phyloP scores from a whole-genome alignment of 768 basidiomycete genomes.

The Pleurotus sapidus region DNA sequence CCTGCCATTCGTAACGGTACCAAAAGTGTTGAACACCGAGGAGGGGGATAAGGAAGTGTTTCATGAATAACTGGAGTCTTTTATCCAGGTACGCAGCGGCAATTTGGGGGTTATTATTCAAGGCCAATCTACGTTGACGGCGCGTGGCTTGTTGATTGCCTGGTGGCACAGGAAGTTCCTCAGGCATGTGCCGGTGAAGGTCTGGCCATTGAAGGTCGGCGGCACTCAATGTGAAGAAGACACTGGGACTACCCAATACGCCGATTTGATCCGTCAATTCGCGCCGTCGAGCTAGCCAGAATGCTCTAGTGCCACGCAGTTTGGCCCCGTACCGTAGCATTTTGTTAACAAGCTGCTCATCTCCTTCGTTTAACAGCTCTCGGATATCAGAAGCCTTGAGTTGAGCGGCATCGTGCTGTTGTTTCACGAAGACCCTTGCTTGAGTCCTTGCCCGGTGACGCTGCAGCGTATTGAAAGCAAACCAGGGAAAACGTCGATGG shows the following conservation, averaged over 20 bases:
- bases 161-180: constrained; percentile 1
- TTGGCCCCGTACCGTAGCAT: no score
- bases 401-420: no score
- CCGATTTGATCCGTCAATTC: no score
- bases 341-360: no score
- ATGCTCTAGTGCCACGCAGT: no score
- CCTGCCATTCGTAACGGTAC: constrained; percentile 21
- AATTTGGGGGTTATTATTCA: constrained; percentile 22
- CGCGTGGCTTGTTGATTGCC: constrained; percentile 14
- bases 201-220: constrained; percentile 29
- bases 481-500: constrained; percentile 1
- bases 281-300: no score
- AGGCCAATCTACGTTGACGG: constrained; percentile 7
- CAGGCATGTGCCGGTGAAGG: constrained; percentile 27
- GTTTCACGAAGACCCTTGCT: no score
- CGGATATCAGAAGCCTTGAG: no score
- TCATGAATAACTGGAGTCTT: constrained; percentile 16
- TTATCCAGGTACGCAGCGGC: constrained; percentile 20
- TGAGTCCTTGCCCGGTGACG: no score
- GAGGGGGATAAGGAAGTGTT: constrained; percentile 11
- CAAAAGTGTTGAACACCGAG: constrained; percentile 19
- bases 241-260: constrained; percentile 16
- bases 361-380: no score
- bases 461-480: no score
- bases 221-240: constrained; percentile 22